phyloP scores from a whole-genome alignment of 2,329 filamentous ascomycete genomes.

The Aspergillus novofumigatus region DNA sequence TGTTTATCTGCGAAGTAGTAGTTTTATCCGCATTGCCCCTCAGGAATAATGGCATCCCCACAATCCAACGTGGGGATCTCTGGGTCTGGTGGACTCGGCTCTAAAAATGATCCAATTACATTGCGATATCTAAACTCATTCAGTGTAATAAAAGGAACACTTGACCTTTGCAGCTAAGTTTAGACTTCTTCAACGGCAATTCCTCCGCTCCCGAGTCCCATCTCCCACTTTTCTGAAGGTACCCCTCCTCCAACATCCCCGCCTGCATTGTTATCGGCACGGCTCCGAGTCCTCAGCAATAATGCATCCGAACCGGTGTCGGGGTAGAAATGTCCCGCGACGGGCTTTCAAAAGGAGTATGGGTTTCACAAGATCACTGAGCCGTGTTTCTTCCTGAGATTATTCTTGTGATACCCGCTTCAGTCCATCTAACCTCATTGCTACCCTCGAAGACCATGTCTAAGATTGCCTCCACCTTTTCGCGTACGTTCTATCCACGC shows the following conservation, averaged over 20 bases:
- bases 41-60: constrained; percentile 14
- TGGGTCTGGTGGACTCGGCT: background rate
- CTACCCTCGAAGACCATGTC: constrained; percentile 21
- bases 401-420: background rate
- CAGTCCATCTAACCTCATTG: background rate
- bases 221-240: constrained; percentile 5
- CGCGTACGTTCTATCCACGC: constrained; percentile 21
- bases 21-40: constrained; percentile 2
- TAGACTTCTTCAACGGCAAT: background rate
- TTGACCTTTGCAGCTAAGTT: background rate
- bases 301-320: constrained; percentile 5
- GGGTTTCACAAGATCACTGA: background rate
- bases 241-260: constrained; percentile 15
- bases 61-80: constrained; percentile 12
- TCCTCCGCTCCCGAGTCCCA: background rate
- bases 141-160: background rate
- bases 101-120: constrained; percentile 12
- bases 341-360: background rate
- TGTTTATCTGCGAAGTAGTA: background rate
- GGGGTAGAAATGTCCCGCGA: constrained; percentile 24
- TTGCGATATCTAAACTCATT: constrained; percentile 1
- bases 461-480: constrained; percentile 35
- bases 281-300: background rate
- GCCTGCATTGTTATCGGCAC: background rate
- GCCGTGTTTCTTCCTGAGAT: background rate